phyloP scores from a whole-genome alignment of 805 yeast genomes.

The Myxozyma monticola region DNA sequence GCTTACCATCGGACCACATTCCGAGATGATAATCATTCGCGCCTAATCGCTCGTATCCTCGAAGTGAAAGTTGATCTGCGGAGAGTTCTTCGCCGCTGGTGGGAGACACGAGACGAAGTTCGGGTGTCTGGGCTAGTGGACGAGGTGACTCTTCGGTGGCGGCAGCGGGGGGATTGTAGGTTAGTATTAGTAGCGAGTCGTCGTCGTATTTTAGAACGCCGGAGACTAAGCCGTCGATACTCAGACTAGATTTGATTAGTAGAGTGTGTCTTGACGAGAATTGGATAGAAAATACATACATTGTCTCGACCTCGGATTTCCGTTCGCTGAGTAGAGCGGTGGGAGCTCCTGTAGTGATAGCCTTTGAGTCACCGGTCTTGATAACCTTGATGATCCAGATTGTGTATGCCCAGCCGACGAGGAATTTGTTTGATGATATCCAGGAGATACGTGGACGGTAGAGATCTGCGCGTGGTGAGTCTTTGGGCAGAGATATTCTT shows the following conservation, averaged over 20 bases:
- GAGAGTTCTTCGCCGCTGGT: slow-evolving; percentile 68
- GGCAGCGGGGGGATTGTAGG: slow-evolving; percentile 40
- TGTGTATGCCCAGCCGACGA: slow-evolving; percentile 80
- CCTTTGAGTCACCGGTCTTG: slow-evolving; percentile 14
- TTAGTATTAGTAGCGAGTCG: slow-evolving; percentile 63
- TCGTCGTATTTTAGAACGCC: slow-evolving; percentile 78
- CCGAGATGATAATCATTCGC: slow-evolving; percentile 78
- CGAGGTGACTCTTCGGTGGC: slow-evolving; percentile 26
- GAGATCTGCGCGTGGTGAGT: slow-evolving; percentile 65
- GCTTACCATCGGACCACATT: slow-evolving; percentile 40
- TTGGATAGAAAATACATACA: slow-evolving; percentile 6
- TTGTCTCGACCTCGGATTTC: slow-evolving; percentile 30
- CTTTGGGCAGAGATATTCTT: slow-evolving; percentile 57
- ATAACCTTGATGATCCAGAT: slow-evolving; percentile 63
- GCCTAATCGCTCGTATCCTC: slow-evolving; percentile 58
- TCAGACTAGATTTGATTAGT: slow-evolving; percentile 40
- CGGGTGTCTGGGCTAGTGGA: slow-evolving; percentile 57
- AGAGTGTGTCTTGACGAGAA: slow-evolving; percentile 27
- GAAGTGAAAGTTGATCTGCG: slow-evolving; percentile 74
- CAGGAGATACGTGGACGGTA: slow-evolving; percentile 77
- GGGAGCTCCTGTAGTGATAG: slow-evolving; percentile 1
- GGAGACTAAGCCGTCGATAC: slow-evolving; percentile 56
- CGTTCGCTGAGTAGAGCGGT: slow-evolving; percentile 21
- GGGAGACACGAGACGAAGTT: slow-evolving; percentile 66
- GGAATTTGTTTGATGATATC: slow-evolving; percentile 63